These are phyloP conservation scores for Xylogone sp. DNA, from an alignment of 2,329 filamentous ascomycete species.

Conservation along the genomic window DNA sequence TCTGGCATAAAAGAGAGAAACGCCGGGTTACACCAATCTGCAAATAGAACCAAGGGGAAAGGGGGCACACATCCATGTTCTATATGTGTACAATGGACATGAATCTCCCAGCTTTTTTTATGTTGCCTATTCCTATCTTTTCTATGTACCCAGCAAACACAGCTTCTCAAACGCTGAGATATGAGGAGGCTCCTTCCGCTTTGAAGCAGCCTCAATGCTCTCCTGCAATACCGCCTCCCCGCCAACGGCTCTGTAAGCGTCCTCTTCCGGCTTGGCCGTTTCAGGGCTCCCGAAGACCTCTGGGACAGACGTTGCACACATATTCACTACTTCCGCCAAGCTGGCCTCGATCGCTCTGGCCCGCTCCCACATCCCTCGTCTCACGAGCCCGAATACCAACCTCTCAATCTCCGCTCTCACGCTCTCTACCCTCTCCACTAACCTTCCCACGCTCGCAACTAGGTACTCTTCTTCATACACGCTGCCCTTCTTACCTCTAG, in stretches of 20 bases:
- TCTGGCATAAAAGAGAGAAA: slow-evolving; percentile 1
- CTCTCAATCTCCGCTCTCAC: slow-evolving; percentile 68
- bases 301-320: slow-evolving; percentile 61
- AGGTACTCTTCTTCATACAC: slow-evolving; percentile 98
- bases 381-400: slow-evolving; percentile 72
- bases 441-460: slow-evolving; percentile 76
- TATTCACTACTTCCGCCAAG: slow-evolving; percentile 69
- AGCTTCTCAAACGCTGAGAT: slow-evolving; percentile 39
- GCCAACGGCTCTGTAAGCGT: slow-evolving; percentile 26
- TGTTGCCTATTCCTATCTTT: not conserved
- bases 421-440: slow-evolving; percentile 78
- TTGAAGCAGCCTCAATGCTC: slow-evolving; percentile 23
- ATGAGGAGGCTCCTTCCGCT: slow-evolving; percentile 24
- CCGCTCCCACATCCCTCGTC: slow-evolving; percentile 82
- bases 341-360: slow-evolving; percentile 73
- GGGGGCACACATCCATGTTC: slow-evolving; percentile 4
- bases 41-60: not conserved
- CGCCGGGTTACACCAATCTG: not conserved
- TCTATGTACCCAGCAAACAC: slow-evolving; percentile 31
- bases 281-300: slow-evolving; percentile 61
- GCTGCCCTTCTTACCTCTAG: slow-evolving; percentile 90
- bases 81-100: not conserved
- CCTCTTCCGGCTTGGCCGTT: slow-evolving; percentile 12
- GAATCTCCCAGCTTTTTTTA: not conserved
- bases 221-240: slow-evolving; percentile 29